These are phyloP conservation scores for Wallacemonas sp. DNA, from an alignment of 208 protist species.

Conservation along the genomic window DNA sequence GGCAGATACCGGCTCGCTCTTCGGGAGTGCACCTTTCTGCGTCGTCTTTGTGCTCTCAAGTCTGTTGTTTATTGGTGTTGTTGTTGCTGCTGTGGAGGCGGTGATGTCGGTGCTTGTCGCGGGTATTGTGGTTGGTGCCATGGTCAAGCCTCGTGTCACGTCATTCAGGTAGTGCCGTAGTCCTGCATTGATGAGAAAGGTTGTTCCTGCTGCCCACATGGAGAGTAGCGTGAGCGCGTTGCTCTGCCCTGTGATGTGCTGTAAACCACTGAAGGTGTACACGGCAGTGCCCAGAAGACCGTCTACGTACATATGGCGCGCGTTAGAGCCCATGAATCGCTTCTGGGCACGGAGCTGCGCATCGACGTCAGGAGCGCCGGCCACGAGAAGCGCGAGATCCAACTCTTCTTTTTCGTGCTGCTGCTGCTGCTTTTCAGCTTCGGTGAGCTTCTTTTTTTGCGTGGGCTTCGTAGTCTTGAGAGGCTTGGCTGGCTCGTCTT, in stretches of 20 bases:
- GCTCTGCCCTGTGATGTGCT: constrained; percentile 75
- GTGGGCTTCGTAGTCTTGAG: not conserved
- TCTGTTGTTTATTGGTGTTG: not conserved
- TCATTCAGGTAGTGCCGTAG: constrained; percentile 52
- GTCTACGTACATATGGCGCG: constrained; percentile 59
- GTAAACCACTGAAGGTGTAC: constrained; percentile 68
- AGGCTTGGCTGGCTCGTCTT: not conserved
- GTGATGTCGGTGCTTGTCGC: not conserved
- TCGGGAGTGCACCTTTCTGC: too few relatives aligned
- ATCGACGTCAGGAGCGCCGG: constrained; percentile 38
- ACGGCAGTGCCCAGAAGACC: constrained; percentile 38
- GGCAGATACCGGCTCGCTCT: too few relatives aligned
- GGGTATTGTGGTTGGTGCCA: not conserved
- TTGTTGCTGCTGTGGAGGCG: not conserved
- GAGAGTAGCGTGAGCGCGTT: constrained; percentile 66
- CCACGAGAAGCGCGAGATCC: constrained; percentile 53
- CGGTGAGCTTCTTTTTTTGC: not conserved
- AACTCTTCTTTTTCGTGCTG: constrained; percentile 20
- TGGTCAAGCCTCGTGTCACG: not conserved
- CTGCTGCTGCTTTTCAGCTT: not conserved
- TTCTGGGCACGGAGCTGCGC: constrained; percentile 20
- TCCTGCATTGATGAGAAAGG: constrained; percentile 63
- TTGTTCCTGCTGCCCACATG: constrained; percentile 76
- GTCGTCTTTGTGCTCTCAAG: not conserved
- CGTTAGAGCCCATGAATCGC: constrained; percentile 51